phyloP scores from a whole-genome alignment of 2,329 filamentous ascomycete species.

The Colletotrichum limetticola region DNA sequence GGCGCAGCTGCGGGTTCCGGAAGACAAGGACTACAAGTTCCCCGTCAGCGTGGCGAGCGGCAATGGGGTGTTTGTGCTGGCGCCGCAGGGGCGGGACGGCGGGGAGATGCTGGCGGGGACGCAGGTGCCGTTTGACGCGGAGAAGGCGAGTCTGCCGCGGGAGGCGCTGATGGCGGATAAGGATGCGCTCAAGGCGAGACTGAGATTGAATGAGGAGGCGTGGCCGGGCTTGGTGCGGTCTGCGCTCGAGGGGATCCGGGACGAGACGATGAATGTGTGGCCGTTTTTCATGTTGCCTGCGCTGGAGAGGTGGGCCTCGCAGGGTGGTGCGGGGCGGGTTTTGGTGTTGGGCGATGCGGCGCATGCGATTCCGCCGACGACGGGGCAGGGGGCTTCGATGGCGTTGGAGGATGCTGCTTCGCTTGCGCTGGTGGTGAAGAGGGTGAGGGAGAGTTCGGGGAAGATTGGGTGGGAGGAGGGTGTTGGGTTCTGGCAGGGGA shows the following conservation, averaged over 20 bases:
- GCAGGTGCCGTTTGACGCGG: conserved; percentile 48
- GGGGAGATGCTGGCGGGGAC: conserved; percentile 52
- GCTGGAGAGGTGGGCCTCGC: conserved; percentile 55
- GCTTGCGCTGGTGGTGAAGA: conserved; percentile 51
- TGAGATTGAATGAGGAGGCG: conserved; percentile 46
- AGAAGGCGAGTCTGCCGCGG: conserved; percentile 55
- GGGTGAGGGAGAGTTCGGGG: conserved; percentile 35
- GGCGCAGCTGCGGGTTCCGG: conserved; percentile 47
- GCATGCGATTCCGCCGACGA: conserved; percentile 59
- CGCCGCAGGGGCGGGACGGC: conserved; percentile 55
- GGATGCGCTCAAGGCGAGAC: conserved; percentile 45
- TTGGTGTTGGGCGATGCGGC: conserved; percentile 60
- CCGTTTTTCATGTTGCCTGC: conserved; percentile 60
- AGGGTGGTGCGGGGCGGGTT: conserved; percentile 43
- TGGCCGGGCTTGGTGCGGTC: conserved; percentile 50
- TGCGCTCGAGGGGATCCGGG: conserved; percentile 44
- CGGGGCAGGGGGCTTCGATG: conserved; percentile 59
- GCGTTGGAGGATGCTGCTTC: conserved; percentile 62
- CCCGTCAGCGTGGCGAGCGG: conserved; percentile 56
- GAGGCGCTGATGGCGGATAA: conserved; percentile 52
- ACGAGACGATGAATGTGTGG: conserved; percentile 56
- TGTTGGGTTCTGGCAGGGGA: conserved; percentile 57
- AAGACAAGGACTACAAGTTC: conserved; percentile 46
- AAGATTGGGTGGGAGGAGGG: conserved; percentile 40
- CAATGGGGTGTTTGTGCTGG: conserved; percentile 61